These are phyloP conservation scores for Beauveria sp. DNA, from an alignment of 2,329 filamentous ascomycete species.

Conservation along the genomic window DNA sequence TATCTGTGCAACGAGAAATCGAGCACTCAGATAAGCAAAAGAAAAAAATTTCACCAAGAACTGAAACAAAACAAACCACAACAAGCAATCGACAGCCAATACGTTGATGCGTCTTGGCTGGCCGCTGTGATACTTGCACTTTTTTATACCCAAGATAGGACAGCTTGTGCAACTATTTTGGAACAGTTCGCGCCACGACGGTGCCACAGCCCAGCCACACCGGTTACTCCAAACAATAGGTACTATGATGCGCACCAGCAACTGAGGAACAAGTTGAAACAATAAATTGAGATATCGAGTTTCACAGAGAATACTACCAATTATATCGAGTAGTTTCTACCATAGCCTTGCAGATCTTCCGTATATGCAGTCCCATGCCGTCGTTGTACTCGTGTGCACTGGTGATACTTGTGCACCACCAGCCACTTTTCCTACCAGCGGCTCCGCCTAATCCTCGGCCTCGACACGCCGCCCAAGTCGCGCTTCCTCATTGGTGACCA, in stretches of 20 bases:
- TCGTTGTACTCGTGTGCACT: not conserved
- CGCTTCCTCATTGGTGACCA: slow-evolving; percentile 11
- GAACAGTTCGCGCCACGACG: not conserved
- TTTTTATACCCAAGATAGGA: too few relatives aligned
- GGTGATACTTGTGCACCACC: not conserved
- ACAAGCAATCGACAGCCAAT: not conserved
- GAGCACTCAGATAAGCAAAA: too few relatives aligned
- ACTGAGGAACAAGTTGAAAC: not conserved
- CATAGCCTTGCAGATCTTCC: not conserved
- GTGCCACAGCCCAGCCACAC: not conserved
- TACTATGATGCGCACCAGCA: not conserved
- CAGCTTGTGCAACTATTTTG: too few relatives aligned
- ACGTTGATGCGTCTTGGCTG: not conserved
- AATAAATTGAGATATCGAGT: not conserved
- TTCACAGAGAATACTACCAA: not conserved
- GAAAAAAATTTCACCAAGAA: too few relatives aligned
- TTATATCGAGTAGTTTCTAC: not conserved
- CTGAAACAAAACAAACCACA: too few relatives aligned
- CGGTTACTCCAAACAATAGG: not conserved
- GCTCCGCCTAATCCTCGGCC: slow-evolving; percentile 16
- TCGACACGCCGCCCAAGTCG: slow-evolving; percentile 12
- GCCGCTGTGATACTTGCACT: not conserved
- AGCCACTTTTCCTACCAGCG: not conserved
- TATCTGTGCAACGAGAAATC: too few relatives aligned
- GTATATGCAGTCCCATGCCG: not conserved